A percentile compares a stretch with the other conserved stretches of the same genome.
Conservation (phyloP, 345 rosid genomes). For the Triadica sebifera region DNA sequence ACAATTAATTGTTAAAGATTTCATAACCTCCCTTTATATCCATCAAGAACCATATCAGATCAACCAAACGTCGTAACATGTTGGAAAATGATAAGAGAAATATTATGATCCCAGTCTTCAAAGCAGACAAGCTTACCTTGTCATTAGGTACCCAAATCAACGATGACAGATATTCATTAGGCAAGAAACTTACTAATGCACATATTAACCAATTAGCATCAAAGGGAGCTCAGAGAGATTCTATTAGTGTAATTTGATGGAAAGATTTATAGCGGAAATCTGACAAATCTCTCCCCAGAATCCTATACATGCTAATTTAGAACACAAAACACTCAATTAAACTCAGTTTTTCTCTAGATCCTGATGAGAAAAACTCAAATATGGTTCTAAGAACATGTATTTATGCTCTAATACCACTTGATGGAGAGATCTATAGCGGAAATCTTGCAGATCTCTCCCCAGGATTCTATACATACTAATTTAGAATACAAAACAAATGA, state of each 20-base stretch:
- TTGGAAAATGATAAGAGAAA: conserved; percentile 18
- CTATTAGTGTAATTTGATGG: conserved; percentile 12
- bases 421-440: too few species aligned
- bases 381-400: too few species aligned
- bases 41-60: not conserved
- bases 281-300: too few species aligned
- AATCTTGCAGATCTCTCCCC: too few species aligned
- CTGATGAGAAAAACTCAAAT: too few species aligned
- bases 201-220: conserved; percentile 20
- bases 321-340: too few species aligned
- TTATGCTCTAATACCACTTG: too few species aligned
- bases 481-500: too few species aligned
- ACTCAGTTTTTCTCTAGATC: too few species aligned
- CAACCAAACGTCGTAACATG: conserved; percentile 16
- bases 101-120: conserved; percentile 2
- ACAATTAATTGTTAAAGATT: conserved; percentile 23
- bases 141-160: conserved; percentile 13
- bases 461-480: too few species aligned
- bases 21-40: conserved; percentile 12
- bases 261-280: too few species aligned
- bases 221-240: conserved; percentile 15
- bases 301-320: too few species aligned
- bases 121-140: not conserved
- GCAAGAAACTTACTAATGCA: conserved; percentile 9
- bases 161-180: conserved; percentile 16